A percentile compares a stretch with the other conserved stretches of the same genome.
Evolutionary conservation across 2,329 filamentous ascomycete species (phyloP).

Genomic region (Talaromyces sp.): DNA sequence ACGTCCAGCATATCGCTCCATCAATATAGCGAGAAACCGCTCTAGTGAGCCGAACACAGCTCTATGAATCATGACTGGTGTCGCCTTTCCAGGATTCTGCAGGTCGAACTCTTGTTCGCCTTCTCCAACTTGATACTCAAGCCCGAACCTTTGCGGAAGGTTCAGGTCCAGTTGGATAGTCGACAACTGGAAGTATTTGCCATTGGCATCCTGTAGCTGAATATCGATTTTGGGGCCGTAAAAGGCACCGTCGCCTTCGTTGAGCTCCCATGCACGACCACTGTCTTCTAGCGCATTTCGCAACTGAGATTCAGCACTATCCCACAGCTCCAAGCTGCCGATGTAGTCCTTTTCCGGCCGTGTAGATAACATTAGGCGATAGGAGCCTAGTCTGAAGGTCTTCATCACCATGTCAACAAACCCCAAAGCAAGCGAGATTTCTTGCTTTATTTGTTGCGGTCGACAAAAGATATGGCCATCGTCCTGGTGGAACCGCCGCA

Average conservation of each 20-base stretch:
- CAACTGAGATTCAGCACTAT: constrained; percentile 62
- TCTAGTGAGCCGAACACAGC: constrained; percentile 81
- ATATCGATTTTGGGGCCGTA: constrained; percentile 93
- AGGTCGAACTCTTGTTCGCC: constrained; percentile 36
- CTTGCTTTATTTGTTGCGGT: constrained; percentile 65
- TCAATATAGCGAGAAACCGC: constrained; percentile 75
- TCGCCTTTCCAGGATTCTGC: constrained; percentile 51
- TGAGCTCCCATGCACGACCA: constrained; percentile 66
- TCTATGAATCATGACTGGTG: constrained; percentile 76
- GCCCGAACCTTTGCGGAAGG: constrained; percentile 71
- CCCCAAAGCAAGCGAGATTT: constrained; percentile 67
- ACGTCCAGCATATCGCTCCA: constrained; percentile 72
- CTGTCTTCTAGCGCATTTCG: constrained; percentile 57
- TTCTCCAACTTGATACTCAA: constrained; percentile 61
- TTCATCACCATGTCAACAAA: constrained; percentile 70
- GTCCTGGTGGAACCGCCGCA: constrained; percentile 83
- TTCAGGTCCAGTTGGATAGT: constrained; percentile 90
- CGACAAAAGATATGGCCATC: constrained; percentile 89
- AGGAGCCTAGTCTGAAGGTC: constrained; percentile 65
- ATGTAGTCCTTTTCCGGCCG: constrained; percentile 72
- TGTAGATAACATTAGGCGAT: constrained; percentile 72
- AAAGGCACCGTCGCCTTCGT: constrained; percentile 79
- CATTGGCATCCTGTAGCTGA: constrained; percentile 70
- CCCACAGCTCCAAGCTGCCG: constrained; percentile 65
- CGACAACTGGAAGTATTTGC: constrained; percentile 83